These are phyloP conservation scores for Colletotrichum shisoi DNA, from an alignment of 2,329 filamentous ascomycete genomes.

Conservation along the genomic window DNA sequence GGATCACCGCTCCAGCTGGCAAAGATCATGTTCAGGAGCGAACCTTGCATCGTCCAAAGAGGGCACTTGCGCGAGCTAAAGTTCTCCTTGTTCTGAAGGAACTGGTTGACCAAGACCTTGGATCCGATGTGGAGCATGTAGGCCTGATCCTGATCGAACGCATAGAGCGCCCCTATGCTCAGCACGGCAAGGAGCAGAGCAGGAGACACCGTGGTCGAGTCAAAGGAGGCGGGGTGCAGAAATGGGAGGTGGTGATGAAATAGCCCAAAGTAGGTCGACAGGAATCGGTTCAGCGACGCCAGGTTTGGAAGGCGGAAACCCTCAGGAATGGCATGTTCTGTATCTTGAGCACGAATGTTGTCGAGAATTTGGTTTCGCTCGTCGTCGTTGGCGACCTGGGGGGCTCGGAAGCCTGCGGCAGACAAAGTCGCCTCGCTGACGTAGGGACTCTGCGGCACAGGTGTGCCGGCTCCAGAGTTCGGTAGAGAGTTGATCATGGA, in stretches of 20 bases:
- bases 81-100: slow-evolving; percentile 97
- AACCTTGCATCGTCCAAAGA: slow-evolving; percentile 97
- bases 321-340: slow-evolving; percentile 81
- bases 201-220: slow-evolving; percentile 79
- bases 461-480: slow-evolving; percentile 72
- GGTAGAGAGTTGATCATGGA: slow-evolving; percentile 77
- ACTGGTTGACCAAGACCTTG: slow-evolving; percentile 96
- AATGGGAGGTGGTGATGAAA: slow-evolving; percentile 98
- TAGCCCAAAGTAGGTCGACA: slow-evolving; percentile 94
- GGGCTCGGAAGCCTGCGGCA: slow-evolving; percentile 72
- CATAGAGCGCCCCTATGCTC: slow-evolving; percentile 94
- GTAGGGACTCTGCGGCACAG: slow-evolving; percentile 77
- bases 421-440: slow-evolving; percentile 61
- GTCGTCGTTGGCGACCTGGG: slow-evolving; percentile 83
- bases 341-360: slow-evolving; percentile 82
- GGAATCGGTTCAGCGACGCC: slow-evolving; percentile 84
- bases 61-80: slow-evolving; percentile 98
- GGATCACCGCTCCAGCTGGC: slow-evolving; percentile 98
- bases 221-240: slow-evolving; percentile 90
- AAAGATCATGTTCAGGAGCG: slow-evolving; percentile 97
- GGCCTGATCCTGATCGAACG: slow-evolving; percentile 95
- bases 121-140: slow-evolving; percentile 98
- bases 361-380: slow-evolving; percentile 86
- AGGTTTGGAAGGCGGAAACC: slow-evolving; percentile 87
- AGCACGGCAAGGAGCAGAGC: slow-evolving; percentile 87